Base-by-base conservation (phyloP, 345 rosid genomes). In the Citrus cavaleriei region DNA sequence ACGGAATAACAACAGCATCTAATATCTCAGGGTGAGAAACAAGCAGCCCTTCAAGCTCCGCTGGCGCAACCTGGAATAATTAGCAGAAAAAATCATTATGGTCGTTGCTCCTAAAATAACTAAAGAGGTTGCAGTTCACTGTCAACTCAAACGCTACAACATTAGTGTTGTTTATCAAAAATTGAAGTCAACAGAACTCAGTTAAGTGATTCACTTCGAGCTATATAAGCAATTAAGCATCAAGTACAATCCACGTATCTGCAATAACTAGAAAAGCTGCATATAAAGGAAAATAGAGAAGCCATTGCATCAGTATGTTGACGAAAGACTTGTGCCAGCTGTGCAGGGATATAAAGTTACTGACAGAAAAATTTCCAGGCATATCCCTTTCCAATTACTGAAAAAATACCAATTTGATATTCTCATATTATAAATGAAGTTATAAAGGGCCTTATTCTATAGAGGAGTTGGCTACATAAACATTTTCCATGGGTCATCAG, bases 41-140 rank as follows among this genome's bases (percentile, higher is more conserved):
- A 73, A 96, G 97, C 21, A 96, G 86, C 42, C 93, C 99, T 90
- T 96, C 98, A 64, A 96, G 90, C 83, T 96, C 99, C 59, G 98
- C 99, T 63, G 98, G 99, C 67, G 99, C 99, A 81, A 96, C 91
- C 98, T 96, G 6, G 21, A 54, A 54, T 54, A 54, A 54, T 54
- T 54, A 19, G 58, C 22, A 54, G 22, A 16, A 54, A 54, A 5
- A 54, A 74, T 28, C 60, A 64, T 70, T 24, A 28, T 49, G 62
- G 72, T 37, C 37, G 10, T 32, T 61, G 51, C 51, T 10, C 34
- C 13, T 14, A 24, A 51, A 54, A 64, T 24, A 76, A 70, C 68
- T 4, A 28, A 40, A 37, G 27, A 25, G 10, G 28, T 46, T 25
- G 35, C 19, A 25, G 40, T 38, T 8, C 18, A 59, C 28, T 7